Evolutionary conservation across 108 stramenopile genomes (phyloP).

Genomic region (Pseudonitzschia multistriata): DNA sequence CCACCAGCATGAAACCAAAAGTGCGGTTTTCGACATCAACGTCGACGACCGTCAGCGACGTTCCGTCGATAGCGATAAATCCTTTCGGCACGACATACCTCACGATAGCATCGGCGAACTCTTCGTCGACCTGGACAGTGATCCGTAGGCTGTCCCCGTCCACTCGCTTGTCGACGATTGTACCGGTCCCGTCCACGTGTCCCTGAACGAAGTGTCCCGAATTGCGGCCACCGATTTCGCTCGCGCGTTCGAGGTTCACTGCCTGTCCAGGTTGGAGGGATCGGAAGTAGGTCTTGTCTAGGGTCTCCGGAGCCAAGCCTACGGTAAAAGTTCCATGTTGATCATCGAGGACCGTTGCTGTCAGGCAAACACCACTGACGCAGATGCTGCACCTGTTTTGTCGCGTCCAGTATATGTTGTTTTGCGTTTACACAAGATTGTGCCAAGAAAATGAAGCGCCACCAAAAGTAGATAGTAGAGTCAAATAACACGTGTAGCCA

Average conservation of each 20-base stretch:
- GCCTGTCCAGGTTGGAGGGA: conserved; percentile 48
- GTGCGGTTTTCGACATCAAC: conserved; percentile 55
- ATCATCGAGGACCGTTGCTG: conserved; percentile 76
- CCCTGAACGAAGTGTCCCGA: conserved; percentile 98
- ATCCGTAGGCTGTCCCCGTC: conserved; percentile 92
- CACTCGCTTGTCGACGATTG: conserved; percentile 66
- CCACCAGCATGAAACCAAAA: conserved; percentile 99
- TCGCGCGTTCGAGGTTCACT: conserved; percentile 93
- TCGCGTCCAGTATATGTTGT: background rate
- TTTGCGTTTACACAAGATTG: too few relatives aligned
- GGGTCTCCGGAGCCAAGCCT: conserved; percentile 92
- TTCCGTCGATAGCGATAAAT: conserved; percentile 97
- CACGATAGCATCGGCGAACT: conserved; percentile 44
- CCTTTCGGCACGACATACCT: conserved; percentile 97
- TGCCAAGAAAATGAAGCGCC: too few relatives aligned
- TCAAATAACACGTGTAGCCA: too few relatives aligned
- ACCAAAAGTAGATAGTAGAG: too few relatives aligned
- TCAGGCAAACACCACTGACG: conserved; percentile 98
- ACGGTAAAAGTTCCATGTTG: conserved; percentile 72
- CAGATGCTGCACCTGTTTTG: conserved; percentile 91
- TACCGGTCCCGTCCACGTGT: conserved; percentile 93
- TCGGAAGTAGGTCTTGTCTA: conserved; percentile 84
- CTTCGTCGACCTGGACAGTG: conserved; percentile 61
- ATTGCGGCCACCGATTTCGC: conserved; percentile 91
- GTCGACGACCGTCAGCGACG: conserved; percentile 92